phyloP scores from a whole-genome alignment of 768 basidiomycete genomes.

The Lactarius psammicola region DNA sequence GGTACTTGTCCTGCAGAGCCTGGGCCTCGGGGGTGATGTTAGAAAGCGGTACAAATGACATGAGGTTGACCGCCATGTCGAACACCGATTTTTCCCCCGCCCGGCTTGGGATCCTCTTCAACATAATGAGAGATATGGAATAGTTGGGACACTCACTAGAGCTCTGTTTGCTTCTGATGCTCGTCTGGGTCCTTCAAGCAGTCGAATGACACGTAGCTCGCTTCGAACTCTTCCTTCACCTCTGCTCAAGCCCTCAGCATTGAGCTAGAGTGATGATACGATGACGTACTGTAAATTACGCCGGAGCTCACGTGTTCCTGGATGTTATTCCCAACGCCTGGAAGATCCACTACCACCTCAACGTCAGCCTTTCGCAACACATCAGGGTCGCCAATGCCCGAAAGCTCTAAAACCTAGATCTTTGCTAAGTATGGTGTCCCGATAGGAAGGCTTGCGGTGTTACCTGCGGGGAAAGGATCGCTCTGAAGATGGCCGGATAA shows the following conservation, averaged over 20 bases:
- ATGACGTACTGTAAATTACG: conserved; percentile 15
- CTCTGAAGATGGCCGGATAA: conserved; percentile 1
- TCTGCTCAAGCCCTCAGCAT: conserved; percentile 9
- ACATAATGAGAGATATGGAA: not conserved
- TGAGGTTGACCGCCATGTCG: not conserved
- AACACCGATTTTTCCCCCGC: not conserved
- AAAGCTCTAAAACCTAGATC: conserved; percentile 26
- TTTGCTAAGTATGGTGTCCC: not conserved
- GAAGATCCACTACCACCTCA: conserved; percentile 13
- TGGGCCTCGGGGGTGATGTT: conserved; percentile 5
- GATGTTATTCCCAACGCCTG: conserved; percentile 25
- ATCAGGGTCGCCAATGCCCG: conserved; percentile 24
- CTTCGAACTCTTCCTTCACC: conserved; percentile 18
- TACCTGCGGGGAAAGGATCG: conserved; percentile 25
- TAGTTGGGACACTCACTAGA: conserved; percentile 15
- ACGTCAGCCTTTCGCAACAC: conserved; percentile 21
- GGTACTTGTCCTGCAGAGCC: conserved; percentile 16
- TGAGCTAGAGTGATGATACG: not conserved
- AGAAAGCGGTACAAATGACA: conserved; percentile 20
- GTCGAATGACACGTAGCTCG: conserved; percentile 17
- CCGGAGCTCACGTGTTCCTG: conserved; percentile 22
- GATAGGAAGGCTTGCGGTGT: not conserved
- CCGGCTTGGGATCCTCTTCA: not conserved
- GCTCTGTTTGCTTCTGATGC: conserved; percentile 18
- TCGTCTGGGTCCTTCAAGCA: conserved; percentile 14